Evolutionary conservation across 805 yeast species (phyloP).

Genomic region (Candida suzukii): DNA sequence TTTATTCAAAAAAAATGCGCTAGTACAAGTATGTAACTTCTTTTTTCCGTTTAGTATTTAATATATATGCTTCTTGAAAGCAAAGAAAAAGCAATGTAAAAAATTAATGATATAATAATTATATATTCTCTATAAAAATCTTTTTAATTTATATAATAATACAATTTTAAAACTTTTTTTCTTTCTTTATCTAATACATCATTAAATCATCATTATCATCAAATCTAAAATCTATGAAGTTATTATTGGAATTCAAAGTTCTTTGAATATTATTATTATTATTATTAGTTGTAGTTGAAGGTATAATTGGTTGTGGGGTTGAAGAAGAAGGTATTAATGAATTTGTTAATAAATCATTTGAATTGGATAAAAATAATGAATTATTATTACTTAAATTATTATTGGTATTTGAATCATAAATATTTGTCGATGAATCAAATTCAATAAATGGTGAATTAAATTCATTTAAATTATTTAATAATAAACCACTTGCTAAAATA

Average conservation of each 20-base stretch:
- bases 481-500: neutral
- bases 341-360: too few relatives aligned
- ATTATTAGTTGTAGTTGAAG: neutral
- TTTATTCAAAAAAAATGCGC: too few relatives aligned
- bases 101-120: too few relatives aligned
- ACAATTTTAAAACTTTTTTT: slow-evolving; percentile 1
- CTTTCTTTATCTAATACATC: slow-evolving; percentile 12
- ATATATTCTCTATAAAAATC: too few relatives aligned
- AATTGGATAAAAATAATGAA: neutral
- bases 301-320: neutral
- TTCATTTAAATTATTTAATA: neutral
- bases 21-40: too few relatives aligned
- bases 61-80: too few relatives aligned
- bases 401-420: too few relatives aligned
- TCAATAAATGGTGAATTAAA: neutral
- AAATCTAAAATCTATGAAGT: slow-evolving; percentile 12
- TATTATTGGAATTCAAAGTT: neutral
- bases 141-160: slow-evolving; percentile 2
- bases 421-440: neutral
- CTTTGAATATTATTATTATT: neutral
- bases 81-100: too few relatives aligned
- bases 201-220: slow-evolving; percentile 21
- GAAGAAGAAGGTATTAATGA: too few relatives aligned
- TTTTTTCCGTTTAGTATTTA: too few relatives aligned
- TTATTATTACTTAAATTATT: too few relatives aligned